Conservation (phyloP, 2,329 filamentous ascomycete genomes). For the Dendryphion nanum region DNA sequence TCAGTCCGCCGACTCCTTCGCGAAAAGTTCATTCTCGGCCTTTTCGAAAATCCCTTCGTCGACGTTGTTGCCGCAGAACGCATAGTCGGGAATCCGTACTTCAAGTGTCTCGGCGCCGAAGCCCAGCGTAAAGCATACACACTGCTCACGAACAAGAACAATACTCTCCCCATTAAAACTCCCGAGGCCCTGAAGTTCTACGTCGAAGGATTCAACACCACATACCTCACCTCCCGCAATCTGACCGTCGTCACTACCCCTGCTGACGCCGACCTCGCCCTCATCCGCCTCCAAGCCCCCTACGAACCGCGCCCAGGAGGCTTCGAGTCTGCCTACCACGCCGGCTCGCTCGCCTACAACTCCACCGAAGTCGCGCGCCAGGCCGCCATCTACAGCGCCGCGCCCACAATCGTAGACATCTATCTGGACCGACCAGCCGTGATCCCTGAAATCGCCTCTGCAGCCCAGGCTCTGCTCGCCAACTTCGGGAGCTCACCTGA, state of each 20-base stretch:
- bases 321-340: constrained; percentile 42
- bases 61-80: constrained; percentile 44
- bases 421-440: constrained; percentile 46
- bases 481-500: constrained; percentile 43
- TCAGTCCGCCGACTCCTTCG: constrained; percentile 48
- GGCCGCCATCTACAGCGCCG: constrained; percentile 39
- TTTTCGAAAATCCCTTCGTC: constrained; percentile 54
- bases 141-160: constrained; percentile 36
- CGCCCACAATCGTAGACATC: constrained; percentile 45
- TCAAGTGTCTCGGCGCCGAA: constrained; percentile 38
- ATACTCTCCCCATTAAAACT: constrained; percentile 26
- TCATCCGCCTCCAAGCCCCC: constrained; percentile 42
- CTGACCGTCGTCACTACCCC: constrained; percentile 35
- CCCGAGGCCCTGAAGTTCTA: constrained; percentile 29
- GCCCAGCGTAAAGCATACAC: constrained; percentile 39
- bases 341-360: constrained; percentile 45
- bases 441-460: constrained; percentile 43
- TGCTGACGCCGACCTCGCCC: constrained; percentile 42
- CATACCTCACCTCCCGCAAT: constrained; percentile 29
- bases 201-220: constrained; percentile 35
- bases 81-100: constrained; percentile 48
- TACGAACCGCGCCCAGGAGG: constrained; percentile 44
- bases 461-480: constrained; percentile 39
- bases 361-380: constrained; percentile 39
- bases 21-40: constrained; percentile 53